Evolutionary conservation across 2,329 filamentous ascomycete genomes (phyloP).

Genomic region (Aspergillus costaricaensis): DNA sequence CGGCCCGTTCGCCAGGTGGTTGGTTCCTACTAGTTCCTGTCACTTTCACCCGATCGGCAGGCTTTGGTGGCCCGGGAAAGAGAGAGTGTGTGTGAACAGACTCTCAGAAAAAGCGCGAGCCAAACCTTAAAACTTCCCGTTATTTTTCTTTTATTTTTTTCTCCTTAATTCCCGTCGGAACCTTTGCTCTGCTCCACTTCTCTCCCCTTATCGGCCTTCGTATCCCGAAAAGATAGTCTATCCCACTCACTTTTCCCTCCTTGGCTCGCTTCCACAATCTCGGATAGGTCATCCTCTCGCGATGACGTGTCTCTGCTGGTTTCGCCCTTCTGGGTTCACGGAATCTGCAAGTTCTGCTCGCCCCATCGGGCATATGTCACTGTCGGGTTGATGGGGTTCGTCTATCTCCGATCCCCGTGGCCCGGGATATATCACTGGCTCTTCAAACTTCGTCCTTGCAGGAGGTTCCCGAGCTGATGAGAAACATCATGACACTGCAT

Average conservation of each 20-base stretch:
- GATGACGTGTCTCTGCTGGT: background rate
- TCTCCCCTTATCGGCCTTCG: background rate
- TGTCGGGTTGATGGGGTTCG: background rate
- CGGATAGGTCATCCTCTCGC: background rate
- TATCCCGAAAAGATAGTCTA: too few relatives aligned
- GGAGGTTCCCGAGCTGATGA: background rate
- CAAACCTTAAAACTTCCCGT: background rate
- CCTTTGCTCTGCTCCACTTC: background rate
- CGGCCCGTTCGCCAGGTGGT: too few relatives aligned
- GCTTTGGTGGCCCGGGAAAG: background rate
- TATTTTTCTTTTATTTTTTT: background rate
- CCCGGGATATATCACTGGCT: background rate
- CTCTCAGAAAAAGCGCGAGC: background rate
- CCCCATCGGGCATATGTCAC: conserved; percentile 4
- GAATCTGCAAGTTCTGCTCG: background rate
- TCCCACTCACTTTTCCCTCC: background rate
- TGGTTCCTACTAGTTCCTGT: background rate
- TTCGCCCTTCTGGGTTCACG: background rate
- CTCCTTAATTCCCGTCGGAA: background rate
- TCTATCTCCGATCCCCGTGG: background rate
- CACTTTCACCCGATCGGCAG: background rate
- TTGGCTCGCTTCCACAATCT: conserved; percentile 5
- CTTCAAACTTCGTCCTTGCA: background rate
- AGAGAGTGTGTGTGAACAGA: too few relatives aligned
- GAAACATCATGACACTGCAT: background rate